Evolutionary conservation across 2,329 filamentous ascomycete species (phyloP).

Genomic region (Paraphaeosphaeria sporulosa): DNA sequence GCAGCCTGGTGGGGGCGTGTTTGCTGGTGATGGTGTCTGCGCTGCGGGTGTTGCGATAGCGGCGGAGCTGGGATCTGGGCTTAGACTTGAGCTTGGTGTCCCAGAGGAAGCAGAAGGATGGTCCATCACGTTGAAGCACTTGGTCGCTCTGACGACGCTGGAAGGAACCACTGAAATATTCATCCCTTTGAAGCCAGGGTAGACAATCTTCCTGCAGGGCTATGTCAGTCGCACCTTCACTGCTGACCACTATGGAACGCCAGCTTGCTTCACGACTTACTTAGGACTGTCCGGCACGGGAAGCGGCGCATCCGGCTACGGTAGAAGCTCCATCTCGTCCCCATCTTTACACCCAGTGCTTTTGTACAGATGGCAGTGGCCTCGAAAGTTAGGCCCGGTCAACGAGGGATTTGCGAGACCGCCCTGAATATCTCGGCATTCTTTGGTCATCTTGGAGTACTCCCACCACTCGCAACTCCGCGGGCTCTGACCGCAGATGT

Average conservation of each 20-base stretch:
- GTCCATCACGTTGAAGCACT: not conserved
- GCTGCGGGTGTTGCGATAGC: not conserved
- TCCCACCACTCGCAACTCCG: not conserved
- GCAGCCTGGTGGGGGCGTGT: not conserved
- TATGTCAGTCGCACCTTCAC: not conserved
- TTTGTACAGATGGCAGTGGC: not conserved
- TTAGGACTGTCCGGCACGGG: not conserved
- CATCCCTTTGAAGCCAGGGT: not conserved
- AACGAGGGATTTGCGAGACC: not conserved
- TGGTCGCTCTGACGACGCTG: not conserved
- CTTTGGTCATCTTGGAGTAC: not conserved
- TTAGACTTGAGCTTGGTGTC: not conserved
- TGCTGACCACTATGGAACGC: not conserved
- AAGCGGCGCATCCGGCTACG: not conserved
- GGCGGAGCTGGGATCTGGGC: not conserved
- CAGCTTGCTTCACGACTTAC: not conserved
- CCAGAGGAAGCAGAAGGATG: not conserved
- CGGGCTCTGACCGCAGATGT: not conserved
- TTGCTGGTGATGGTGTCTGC: not conserved
- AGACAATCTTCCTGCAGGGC: not conserved
- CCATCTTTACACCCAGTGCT: not conserved
- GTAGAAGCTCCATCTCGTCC: not conserved
- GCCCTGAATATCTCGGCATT: not conserved
- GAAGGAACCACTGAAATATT: not conserved
- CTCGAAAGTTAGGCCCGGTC: conserved; percentile 1